These are phyloP conservation scores for Camelina laxa DNA, from an alignment of 345 rosid genomes.

Conservation along the genomic window DNA sequence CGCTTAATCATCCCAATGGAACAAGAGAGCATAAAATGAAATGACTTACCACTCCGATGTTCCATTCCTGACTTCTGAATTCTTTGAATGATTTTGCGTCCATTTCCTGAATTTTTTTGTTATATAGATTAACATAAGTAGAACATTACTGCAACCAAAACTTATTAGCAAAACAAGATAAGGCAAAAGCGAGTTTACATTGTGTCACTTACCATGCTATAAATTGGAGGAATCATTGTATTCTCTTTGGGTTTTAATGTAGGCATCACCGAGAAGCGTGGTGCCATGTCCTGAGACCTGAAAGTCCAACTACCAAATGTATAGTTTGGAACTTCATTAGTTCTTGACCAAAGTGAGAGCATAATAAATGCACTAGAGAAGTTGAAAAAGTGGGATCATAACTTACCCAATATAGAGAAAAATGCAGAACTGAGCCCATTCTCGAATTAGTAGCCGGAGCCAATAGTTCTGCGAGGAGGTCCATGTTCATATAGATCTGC, in stretches of 20 bases:
- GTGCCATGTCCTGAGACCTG: constrained; percentile 85
- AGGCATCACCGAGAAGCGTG: constrained; percentile 82
- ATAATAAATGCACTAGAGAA: background rate
- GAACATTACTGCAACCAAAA: background rate
- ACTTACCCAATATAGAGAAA: constrained; percentile 82
- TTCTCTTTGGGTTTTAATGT: constrained; percentile 61
- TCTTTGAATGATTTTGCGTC: constrained; percentile 77
- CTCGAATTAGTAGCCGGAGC: constrained; percentile 79
- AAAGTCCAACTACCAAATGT: constrained; percentile 77
- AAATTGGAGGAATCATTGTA: constrained; percentile 66
- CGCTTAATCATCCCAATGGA: constrained; percentile 10
- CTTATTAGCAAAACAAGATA: background rate
- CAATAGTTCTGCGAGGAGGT: constrained; percentile 73
- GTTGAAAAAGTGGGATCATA: constrained; percentile 4
- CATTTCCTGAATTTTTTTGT: constrained; percentile 66
- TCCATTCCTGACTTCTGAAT: constrained; percentile 74
- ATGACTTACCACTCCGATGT: constrained; percentile 82
- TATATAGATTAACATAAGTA: background rate
- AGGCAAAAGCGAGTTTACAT: background rate
- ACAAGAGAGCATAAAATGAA: background rate
- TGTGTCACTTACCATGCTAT: constrained; percentile 66
- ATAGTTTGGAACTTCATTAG: constrained; percentile 19
- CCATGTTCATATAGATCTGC: constrained; percentile 80
- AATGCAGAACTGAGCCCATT: constrained; percentile 90
- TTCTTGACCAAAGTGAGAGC: constrained; percentile 14